Evolutionary conservation across 2,329 filamentous ascomycete genomes (phyloP).

Genomic region (Beauveria medogensis): DNA sequence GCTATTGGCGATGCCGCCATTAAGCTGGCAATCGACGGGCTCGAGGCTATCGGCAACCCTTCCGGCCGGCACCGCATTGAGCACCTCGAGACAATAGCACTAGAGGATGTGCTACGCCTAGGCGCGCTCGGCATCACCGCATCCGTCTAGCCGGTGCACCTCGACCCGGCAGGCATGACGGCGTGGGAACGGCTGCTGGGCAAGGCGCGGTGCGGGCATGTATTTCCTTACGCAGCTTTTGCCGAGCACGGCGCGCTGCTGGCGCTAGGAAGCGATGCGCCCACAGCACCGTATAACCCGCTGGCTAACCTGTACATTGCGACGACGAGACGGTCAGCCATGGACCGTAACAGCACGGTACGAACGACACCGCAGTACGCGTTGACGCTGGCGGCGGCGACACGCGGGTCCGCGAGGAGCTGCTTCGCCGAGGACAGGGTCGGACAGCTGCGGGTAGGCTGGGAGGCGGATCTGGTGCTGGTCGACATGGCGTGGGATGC

Average conservation of each 20-base stretch:
- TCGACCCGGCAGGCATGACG: conserved; percentile 51
- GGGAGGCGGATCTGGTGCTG: conserved; percentile 45
- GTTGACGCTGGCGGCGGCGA: conserved; percentile 40
- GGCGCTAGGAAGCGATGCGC: conserved; percentile 51
- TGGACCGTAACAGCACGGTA: conserved; percentile 26
- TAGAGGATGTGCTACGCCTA: conserved; percentile 46
- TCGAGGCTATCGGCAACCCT: conserved; percentile 34
- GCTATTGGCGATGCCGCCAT: conserved; percentile 33
- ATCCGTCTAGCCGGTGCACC: conserved; percentile 50
- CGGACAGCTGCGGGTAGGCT: conserved; percentile 41
- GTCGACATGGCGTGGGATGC: conserved; percentile 40
- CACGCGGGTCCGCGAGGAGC: conserved; percentile 42
- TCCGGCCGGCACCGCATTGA: conserved; percentile 51
- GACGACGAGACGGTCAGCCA: conserved; percentile 43
- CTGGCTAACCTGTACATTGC: conserved; percentile 52
- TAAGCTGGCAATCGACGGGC: conserved; percentile 44
- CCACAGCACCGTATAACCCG: conserved; percentile 48
- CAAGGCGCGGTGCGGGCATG: conserved; percentile 42
- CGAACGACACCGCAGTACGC: conserved; percentile 42
- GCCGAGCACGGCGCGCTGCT: conserved; percentile 44
- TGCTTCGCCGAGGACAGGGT: conserved; percentile 42
- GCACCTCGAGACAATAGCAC: conserved; percentile 51
- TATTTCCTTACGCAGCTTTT: conserved; percentile 58
- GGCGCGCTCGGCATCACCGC: conserved; percentile 52
- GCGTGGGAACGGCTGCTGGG: conserved; percentile 55